Evolutionary conservation across 805 yeast genomes (phyloP).

Genomic region (Nakazawaea ishiwadae): DNA sequence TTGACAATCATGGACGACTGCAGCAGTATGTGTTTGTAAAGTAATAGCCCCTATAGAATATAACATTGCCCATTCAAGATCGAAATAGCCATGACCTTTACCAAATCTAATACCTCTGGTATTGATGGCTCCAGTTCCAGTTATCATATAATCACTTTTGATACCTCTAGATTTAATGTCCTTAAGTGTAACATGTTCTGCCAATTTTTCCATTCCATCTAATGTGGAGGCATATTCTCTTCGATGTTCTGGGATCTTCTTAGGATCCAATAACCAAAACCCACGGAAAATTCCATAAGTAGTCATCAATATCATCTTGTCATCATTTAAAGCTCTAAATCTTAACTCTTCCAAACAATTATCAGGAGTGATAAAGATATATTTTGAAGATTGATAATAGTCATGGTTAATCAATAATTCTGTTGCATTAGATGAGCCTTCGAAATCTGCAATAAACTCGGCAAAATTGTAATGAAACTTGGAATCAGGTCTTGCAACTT

Average conservation of each 20-base stretch:
- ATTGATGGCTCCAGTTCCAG: slow-evolving; percentile 29
- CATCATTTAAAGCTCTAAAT: slow-evolving; percentile 19
- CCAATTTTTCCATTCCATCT: slow-evolving; percentile 27
- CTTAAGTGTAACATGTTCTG: slow-evolving; percentile 17
- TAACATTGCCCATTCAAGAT: slow-evolving; percentile 28
- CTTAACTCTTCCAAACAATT: slow-evolving; percentile 25
- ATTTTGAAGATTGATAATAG: slow-evolving; percentile 14
- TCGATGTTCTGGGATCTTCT: slow-evolving; percentile 16
- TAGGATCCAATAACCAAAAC: slow-evolving; percentile 22
- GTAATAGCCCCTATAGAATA: slow-evolving; percentile 21
- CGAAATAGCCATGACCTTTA: slow-evolving; percentile 28
- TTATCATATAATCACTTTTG: slow-evolving; percentile 23
- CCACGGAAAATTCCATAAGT: slow-evolving; percentile 26
- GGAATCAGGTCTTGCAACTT: slow-evolving; percentile 27
- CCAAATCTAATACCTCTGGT: slow-evolving; percentile 26
- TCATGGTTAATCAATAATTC: slow-evolving; percentile 15
- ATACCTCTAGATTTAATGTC: no score
- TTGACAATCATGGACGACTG: slow-evolving; percentile 28
- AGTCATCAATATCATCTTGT: slow-evolving; percentile 24
- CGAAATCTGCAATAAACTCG: slow-evolving; percentile 27
- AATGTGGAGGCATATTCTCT: slow-evolving; percentile 24
- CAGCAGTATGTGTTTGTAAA: slow-evolving; percentile 20
- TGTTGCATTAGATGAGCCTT: slow-evolving; percentile 23
- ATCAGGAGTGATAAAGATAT: slow-evolving; percentile 26
- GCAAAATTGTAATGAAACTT: slow-evolving; percentile 25